A percentile compares a stretch with the other conserved stretches of the same genome.
phyloP scores from a whole-genome alignment of 768 basidiomycete species.

The Lactifluus hygrophoroides region DNA sequence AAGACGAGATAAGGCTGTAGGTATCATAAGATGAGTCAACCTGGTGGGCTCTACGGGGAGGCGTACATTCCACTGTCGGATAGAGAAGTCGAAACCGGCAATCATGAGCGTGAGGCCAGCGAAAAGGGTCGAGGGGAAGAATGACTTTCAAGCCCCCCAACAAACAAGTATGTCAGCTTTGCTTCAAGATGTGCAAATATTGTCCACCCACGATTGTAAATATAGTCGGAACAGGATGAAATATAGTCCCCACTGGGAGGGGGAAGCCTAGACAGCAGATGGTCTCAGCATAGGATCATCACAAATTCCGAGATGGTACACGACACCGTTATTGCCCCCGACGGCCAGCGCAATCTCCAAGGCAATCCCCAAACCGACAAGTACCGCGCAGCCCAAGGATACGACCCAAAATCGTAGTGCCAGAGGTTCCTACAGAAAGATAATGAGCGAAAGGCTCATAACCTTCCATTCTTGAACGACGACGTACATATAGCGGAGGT shows the following conservation, averaged over 20 bases:
- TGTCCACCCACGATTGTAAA: slow-evolving; percentile 35
- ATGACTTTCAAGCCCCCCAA: too few species aligned
- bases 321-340: background rate
- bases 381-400: background rate
- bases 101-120: too few species aligned
- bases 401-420: slow-evolving; percentile 8
- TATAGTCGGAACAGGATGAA: slow-evolving; percentile 39
- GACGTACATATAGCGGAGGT: slow-evolving; percentile 8
- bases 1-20: too few species aligned
- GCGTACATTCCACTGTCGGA: too few species aligned
- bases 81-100: too few species aligned
- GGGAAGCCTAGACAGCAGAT: slow-evolving; percentile 38
- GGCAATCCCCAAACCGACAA: background rate
- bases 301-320: background rate
- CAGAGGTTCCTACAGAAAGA: slow-evolving; percentile 9
- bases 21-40: too few species aligned
- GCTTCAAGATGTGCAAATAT: background rate
- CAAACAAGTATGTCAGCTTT: background rate
- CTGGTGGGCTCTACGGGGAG: too few species aligned
- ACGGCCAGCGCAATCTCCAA: background rate
- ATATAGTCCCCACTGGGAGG: slow-evolving; percentile 42
- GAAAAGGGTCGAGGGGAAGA: too few species aligned
- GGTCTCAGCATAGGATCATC: too few species aligned
- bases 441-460: background rate
- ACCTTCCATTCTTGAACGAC: too few species aligned